Conservation (phyloP, 108 stramenopile species). For the Cyclotella choctawhatcheeana region DNA sequence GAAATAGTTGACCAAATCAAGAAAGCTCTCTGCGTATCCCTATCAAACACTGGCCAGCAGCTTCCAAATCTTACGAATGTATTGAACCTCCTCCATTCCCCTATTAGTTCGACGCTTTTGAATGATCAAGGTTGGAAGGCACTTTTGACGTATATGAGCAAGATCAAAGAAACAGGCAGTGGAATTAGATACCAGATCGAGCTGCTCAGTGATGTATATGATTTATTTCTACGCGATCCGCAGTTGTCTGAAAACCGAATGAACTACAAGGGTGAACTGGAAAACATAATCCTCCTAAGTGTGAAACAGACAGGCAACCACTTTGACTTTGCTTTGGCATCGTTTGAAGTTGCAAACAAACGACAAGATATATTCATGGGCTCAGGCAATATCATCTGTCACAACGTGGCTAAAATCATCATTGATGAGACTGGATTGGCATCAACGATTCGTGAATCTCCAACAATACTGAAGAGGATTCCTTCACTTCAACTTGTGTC, state of each 20-base stretch:
- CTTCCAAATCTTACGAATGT: neutral
- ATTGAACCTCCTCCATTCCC: neutral
- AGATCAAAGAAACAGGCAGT: neutral
- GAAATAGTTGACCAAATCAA: neutral
- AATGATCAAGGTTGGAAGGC: neutral
- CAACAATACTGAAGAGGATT: neutral
- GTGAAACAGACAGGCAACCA: neutral
- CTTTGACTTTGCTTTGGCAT: slow-evolving; percentile 9
- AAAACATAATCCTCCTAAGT: neutral
- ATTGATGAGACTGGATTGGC: slow-evolving; percentile 11
- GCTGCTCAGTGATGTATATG: slow-evolving; percentile 12
- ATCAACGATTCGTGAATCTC: neutral
- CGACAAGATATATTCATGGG: neutral
- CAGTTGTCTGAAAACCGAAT: neutral
- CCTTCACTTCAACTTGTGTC: neutral
- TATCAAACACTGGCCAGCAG: neutral
- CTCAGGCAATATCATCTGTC: neutral
- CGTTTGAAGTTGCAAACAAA: neutral
- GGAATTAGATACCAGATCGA: neutral
- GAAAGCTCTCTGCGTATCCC: neutral
- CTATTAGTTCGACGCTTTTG: neutral
- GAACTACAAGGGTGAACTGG: neutral
- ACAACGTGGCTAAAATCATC: neutral
- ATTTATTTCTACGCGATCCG: neutral
- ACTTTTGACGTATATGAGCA: neutral